phyloP scores from a whole-genome alignment of 768 basidiomycete genomes.

The Agaricus subrufescens region DNA sequence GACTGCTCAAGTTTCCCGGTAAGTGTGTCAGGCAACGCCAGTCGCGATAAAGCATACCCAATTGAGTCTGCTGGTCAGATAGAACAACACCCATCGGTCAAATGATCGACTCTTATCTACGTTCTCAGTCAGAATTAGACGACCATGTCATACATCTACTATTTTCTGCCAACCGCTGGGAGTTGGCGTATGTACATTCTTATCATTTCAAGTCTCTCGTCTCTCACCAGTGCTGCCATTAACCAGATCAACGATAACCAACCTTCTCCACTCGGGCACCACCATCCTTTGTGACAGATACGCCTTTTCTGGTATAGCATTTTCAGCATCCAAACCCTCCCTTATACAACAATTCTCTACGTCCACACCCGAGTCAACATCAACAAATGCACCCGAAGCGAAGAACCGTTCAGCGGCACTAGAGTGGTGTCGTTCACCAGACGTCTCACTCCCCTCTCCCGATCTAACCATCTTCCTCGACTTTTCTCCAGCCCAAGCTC shows the following conservation, averaged over 20 bases:
- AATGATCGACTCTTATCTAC: constrained; percentile 92
- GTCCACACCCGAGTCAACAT: background rate
- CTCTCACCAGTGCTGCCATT: background rate
- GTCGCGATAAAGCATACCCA: background rate
- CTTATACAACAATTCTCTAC: background rate
- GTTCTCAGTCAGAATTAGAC: constrained; percentile 80
- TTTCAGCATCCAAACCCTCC: constrained; percentile 58
- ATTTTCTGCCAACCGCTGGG: constrained; percentile 98
- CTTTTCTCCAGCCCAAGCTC: constrained; percentile 65
- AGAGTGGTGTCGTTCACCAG: constrained; percentile 86
- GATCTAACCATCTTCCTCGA: constrained; percentile 88
- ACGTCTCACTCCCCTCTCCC: constrained; percentile 83
- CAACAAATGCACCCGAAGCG: constrained; percentile 1
- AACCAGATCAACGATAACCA: constrained; percentile 54
- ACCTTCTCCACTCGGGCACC: constrained; percentile 55
- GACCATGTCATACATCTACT: constrained; percentile 90
- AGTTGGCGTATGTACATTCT: constrained; percentile 64
- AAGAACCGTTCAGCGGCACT: constrained; percentile 29
- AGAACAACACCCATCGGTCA: constrained; percentile 86
- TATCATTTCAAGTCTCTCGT: background rate
- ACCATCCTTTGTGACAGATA: constrained; percentile 89
- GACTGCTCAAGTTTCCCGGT: constrained; percentile 90
- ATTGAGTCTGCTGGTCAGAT: constrained; percentile 35
- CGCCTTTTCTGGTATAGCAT: constrained; percentile 94
- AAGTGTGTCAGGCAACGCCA: constrained; percentile 18